Conservation (phyloP, 2,329 filamentous ascomycete species). For the Ophiostoma ulmi region DNA sequence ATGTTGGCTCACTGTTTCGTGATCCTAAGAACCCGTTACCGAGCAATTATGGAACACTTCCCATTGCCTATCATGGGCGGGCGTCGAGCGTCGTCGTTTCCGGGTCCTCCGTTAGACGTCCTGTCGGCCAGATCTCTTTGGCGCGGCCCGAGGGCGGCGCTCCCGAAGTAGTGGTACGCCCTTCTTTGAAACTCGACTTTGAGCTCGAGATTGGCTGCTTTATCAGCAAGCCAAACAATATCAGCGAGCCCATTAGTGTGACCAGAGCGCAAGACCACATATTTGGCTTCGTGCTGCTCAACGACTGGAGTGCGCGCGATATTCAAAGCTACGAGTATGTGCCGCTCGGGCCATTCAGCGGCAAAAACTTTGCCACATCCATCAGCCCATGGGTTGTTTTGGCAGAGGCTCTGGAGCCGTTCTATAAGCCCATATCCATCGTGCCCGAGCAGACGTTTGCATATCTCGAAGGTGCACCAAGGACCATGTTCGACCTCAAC, state of each 20-base stretch:
- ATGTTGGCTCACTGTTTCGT: constrained; percentile 36
- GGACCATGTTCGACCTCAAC: constrained; percentile 35
- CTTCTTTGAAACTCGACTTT: constrained; percentile 59
- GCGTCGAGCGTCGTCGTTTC: constrained; percentile 71
- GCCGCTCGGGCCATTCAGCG: constrained; percentile 74
- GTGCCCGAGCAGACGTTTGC: constrained; percentile 36
- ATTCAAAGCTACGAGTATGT: constrained; percentile 83
- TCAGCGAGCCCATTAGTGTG: constrained; percentile 61
- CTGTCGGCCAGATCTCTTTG: constrained; percentile 65
- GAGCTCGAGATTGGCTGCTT: constrained; percentile 78
- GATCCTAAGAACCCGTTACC: constrained; percentile 65
- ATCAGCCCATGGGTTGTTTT: constrained; percentile 77
- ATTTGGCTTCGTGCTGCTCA: constrained; percentile 77
- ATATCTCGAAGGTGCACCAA: constrained; percentile 54
- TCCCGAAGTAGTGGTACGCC: background rate
- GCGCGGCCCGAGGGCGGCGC: background rate
- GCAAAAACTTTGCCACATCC: constrained; percentile 76
- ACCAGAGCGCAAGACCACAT: constrained; percentile 62
- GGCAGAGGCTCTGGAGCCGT: constrained; percentile 65
- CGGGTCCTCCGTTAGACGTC: constrained; percentile 66
- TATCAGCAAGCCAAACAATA: constrained; percentile 57
- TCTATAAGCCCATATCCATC: constrained; percentile 34
- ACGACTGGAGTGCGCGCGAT: constrained; percentile 82
- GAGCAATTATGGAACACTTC: constrained; percentile 75
- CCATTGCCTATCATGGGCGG: constrained; percentile 76